Evolutionary conservation across 2,329 filamentous ascomycete genomes (phyloP).

Genomic region (Colletotrichum chrysophilum): DNA sequence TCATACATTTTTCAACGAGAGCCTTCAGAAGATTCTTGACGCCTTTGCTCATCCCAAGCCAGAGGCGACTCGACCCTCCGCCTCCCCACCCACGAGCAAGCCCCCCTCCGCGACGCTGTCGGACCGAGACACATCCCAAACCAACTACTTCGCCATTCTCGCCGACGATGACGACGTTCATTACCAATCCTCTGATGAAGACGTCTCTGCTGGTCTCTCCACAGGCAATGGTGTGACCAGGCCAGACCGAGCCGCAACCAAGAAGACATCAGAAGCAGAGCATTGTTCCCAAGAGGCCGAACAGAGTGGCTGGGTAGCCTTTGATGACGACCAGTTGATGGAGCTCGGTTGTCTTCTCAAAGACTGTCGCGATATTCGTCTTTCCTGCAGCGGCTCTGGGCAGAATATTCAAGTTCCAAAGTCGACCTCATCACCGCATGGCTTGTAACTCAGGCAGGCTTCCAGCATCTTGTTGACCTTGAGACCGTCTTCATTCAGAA

Average conservation of each 20-base stretch:
- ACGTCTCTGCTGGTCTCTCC: background rate
- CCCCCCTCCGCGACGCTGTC: no score
- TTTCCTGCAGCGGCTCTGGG: background rate
- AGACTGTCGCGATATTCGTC: background rate
- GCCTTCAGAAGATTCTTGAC: background rate
- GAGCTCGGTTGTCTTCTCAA: background rate
- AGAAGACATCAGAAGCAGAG: no score
- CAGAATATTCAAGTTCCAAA: background rate
- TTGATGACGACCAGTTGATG: background rate
- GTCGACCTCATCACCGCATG: background rate
- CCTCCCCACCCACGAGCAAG: background rate
- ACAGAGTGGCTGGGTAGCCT: background rate
- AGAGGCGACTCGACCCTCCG: background rate
- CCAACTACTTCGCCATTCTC: background rate
- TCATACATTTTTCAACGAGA: background rate
- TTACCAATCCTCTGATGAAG: background rate
- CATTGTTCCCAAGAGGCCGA: background rate
- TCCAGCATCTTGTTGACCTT: background rate
- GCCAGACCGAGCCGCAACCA: no score
- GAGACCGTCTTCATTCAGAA: background rate
- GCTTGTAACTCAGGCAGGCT: background rate
- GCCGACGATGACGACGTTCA: background rate
- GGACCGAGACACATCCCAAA: background rate
- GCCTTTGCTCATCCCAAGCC: background rate
- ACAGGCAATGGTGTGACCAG: fast-evolving